A percentile compares a stretch with the other conserved stretches of the same genome.
Conservation (phyloP, 768 basidiomycete genomes). For the Mycena polygramma region DNA sequence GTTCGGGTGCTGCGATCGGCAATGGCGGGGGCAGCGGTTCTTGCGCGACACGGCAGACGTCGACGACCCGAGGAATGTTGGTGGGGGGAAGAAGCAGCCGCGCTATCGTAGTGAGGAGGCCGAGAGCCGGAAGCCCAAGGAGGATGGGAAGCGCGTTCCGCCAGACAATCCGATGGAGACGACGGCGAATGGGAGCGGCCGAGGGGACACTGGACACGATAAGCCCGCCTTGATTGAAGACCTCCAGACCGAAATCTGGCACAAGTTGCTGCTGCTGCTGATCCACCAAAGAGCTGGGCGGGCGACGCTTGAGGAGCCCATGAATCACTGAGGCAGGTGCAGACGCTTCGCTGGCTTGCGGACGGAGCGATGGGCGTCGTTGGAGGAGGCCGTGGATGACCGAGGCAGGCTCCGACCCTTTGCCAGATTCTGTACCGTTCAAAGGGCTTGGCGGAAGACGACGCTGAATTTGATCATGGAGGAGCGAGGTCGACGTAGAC, state of each 20-base stretch:
- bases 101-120: background rate
- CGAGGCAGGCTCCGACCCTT: no score
- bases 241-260: background rate
- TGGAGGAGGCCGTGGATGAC: no score
- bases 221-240: background rate
- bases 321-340: background rate
- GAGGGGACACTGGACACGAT: no score
- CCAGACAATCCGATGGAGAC: background rate
- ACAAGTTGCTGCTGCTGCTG: background rate
- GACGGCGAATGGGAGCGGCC: no score
- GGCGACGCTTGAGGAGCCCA: background rate
- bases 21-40: no score
- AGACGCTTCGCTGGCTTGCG: background rate
- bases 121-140: background rate
- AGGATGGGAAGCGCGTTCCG: background rate
- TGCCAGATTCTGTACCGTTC: no score
- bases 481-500: no score
- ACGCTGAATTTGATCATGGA: no score
- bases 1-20: background rate
- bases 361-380: no score
- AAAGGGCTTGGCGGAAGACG: no score
- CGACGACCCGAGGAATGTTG: no score
- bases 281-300: background rate
- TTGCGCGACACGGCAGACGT: no score
- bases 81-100: background rate